phyloP scores from a whole-genome alignment of 2,329 filamentous ascomycete genomes.

The Coniochaeta sp. region DNA sequence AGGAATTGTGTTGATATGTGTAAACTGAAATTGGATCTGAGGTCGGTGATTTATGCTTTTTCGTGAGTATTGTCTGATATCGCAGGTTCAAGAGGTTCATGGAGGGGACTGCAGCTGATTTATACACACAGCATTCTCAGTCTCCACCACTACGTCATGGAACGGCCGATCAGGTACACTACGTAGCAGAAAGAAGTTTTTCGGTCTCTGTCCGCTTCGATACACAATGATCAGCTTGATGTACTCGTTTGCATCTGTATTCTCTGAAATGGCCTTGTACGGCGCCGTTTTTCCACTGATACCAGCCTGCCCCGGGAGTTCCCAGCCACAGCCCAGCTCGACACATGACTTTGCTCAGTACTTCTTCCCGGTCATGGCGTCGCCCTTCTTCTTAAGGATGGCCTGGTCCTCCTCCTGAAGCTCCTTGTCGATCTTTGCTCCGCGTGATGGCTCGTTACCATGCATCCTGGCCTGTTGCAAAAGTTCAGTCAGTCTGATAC shows the following conservation, averaged over 20 bases:
- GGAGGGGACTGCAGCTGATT: background rate
- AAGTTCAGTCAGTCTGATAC: background rate
- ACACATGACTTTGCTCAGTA: background rate
- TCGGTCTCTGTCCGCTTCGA: background rate
- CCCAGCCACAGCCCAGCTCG: background rate
- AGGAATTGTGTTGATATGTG: background rate
- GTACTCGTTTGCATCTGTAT: background rate
- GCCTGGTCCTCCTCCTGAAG: slow-evolving; percentile 62
- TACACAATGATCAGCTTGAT: background rate
- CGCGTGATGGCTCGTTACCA: slow-evolving; percentile 66
- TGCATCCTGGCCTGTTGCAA: slow-evolving; percentile 31
- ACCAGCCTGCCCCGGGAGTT: background rate
- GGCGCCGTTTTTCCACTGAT: no score
- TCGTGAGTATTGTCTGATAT: background rate
- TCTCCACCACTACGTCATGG: background rate
- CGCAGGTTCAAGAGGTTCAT: background rate
- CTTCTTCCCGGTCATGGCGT: slow-evolving; percentile 10
- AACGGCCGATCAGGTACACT: background rate
- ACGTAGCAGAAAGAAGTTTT: background rate
- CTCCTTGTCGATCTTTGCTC: slow-evolving; percentile 65
- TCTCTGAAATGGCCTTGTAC: no score
- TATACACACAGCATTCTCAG: background rate
- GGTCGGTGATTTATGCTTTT: background rate
- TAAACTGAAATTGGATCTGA: background rate
- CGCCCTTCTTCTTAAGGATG: slow-evolving; percentile 51